A percentile compares a stretch with the other conserved stretches of the same genome.
Evolutionary conservation across 129 eudicot species (phyloP).

Genomic region (Mikania micrantha): DNA sequence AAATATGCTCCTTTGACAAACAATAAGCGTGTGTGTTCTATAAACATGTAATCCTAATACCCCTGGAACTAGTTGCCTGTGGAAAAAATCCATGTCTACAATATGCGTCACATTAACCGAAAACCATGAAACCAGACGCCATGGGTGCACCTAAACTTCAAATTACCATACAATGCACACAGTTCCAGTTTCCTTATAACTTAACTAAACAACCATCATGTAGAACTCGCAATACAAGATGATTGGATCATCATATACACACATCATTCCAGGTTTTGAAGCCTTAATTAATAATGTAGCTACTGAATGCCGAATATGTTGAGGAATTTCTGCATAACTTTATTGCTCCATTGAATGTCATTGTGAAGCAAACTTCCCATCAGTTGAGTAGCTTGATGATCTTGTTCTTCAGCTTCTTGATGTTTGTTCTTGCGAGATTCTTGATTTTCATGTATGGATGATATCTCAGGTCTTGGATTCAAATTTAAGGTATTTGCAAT

Average conservation of each 20-base stretch:
- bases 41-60: too few relatives aligned
- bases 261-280: background rate
- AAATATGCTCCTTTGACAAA: too few relatives aligned
- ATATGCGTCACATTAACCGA: too few relatives aligned
- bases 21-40: too few relatives aligned
- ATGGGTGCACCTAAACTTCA: background rate
- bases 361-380: conserved; percentile 2
- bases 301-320: conserved; percentile 17
- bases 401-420: conserved; percentile 20
- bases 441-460: conserved; percentile 24
- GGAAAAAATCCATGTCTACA: too few relatives aligned
- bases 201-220: background rate
- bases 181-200: background rate
- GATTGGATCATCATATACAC: conserved; percentile 13
- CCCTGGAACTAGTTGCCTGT: too few relatives aligned
- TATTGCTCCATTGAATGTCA: conserved; percentile 7
- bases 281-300: background rate
- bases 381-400: conserved; percentile 7
- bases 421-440: conserved; percentile 21
- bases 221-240: conserved; percentile 4
- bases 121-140: too few relatives aligned
- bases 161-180: background rate
- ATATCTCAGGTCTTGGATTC: conserved; percentile 22
- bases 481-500: conserved; percentile 10
- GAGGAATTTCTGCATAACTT: conserved; percentile 16